These are phyloP conservation scores for Ichthyophonus hoferi DNA, from an alignment of 208 protist genomes.

Conservation along the genomic window DNA sequence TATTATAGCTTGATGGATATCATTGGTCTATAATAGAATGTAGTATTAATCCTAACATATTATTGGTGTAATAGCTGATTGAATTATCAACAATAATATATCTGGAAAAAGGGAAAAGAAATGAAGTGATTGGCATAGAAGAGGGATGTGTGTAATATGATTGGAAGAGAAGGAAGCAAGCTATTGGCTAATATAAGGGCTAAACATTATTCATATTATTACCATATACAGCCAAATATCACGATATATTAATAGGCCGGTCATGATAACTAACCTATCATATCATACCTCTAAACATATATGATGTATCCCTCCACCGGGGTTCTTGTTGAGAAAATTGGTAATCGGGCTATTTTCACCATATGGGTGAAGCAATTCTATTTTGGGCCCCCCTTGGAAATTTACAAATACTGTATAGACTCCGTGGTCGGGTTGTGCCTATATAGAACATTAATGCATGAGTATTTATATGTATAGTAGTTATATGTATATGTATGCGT, in stretches of 20 bases:
- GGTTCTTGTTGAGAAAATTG: constrained; percentile 79
- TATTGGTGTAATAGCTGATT: no score
- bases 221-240: not conserved
- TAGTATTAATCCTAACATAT: no score
- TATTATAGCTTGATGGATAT: constrained; percentile 63
- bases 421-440: constrained; percentile 76
- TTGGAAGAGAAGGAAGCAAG: not conserved
- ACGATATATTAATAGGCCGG: constrained; percentile 33
- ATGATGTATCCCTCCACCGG: constrained; percentile 82
- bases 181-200: not conserved
- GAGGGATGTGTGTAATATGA: not conserved
- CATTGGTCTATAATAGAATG: constrained; percentile 54
- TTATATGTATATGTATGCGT: not conserved
- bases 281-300: constrained; percentile 77
- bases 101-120: not conserved
- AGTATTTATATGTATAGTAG: not conserved
- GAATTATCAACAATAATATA: not conserved
- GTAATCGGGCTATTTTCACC: constrained; percentile 78
- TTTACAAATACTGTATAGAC: constrained; percentile 84
- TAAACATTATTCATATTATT: not conserved
- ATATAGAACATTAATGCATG: not conserved
- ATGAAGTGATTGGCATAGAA: not conserved
- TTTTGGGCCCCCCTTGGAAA: constrained; percentile 73
- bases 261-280: not conserved
- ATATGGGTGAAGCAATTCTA: constrained; percentile 80